Conservation (phyloP, 108 stramenopile species). For the Cyclotella distinguenda region DNA sequence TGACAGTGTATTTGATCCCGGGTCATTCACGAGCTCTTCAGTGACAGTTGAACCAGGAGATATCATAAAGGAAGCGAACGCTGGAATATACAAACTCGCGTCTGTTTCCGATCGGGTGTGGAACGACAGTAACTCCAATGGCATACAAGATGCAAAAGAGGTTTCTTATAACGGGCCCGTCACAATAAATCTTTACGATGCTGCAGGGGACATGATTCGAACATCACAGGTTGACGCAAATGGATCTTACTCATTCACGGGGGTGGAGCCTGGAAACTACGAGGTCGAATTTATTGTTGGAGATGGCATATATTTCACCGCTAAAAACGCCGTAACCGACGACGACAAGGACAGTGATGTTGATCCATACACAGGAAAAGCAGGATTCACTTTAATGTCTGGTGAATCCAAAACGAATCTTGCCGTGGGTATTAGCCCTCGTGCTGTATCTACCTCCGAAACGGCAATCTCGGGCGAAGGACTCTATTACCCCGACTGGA, state of each 20-base stretch:
- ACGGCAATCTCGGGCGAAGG: conserved; percentile 23
- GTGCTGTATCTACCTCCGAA: too few species aligned
- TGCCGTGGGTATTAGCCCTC: conserved; percentile 23
- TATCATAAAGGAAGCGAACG: conserved; percentile 20
- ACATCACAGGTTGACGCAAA: conserved; percentile 1
- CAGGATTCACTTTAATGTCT: conserved; percentile 27
- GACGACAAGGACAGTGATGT: conserved; percentile 21
- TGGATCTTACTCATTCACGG: conserved; percentile 25
- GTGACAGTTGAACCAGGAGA: conserved; percentile 25
- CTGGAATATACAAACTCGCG: conserved; percentile 26
- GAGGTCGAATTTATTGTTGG: conserved; percentile 30
- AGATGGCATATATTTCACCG: conserved; percentile 3
- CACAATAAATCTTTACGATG: conserved; percentile 28
- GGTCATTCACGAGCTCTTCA: background rate
- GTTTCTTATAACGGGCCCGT: conserved; percentile 11
- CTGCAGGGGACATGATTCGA: background rate
- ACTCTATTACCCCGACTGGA: conserved; percentile 48
- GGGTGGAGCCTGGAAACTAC: conserved; percentile 28
- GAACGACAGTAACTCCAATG: conserved; percentile 24
- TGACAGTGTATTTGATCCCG: conserved; percentile 34
- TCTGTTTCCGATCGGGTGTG: conserved; percentile 26
- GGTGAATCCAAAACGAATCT: conserved; percentile 23
- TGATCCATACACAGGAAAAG: conserved; percentile 25
- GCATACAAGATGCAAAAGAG: conserved; percentile 30
- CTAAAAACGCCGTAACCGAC: conserved; percentile 12